Base-by-base conservation (phyloP, 441 rosid species). In the Jatropha podagrica region DNA sequence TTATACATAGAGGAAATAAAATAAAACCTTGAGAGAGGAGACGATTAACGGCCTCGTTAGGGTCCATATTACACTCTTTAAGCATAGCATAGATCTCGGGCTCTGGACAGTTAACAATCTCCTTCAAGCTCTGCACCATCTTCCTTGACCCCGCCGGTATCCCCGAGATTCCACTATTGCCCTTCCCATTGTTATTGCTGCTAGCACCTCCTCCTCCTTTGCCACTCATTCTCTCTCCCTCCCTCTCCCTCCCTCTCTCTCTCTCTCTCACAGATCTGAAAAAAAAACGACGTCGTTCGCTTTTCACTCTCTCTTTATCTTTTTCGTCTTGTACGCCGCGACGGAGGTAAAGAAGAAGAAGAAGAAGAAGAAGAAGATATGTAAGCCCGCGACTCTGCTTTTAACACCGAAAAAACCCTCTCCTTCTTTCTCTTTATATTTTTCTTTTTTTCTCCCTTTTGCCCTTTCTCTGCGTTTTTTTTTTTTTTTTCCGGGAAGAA, bases 11-110 rank as follows among this genome's bases (percentile, higher is more conserved):
- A 41, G 41, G 15, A 52, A 8, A 26, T 32, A 32, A 32, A 32
- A 32, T 32, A 32, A 68, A 64, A 89, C 99, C 99, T 96, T 92
- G 98, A 74, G 89, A 60, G 78, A 96, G 97, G 78, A 93, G 97
- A 81, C 99, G 97, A 85, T 84, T 91, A 75, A 92, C 99, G 77
- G 98, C 85, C 82, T 96, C 99, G 85, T 96, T 91, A 75, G 99
- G 99, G 94, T 96, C 99, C 99, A 96, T 93, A 80, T 89, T 89
- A 82, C 98, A 95, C 68, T 95, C 99, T 86, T 90, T 92, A 73
- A 95, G 99, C 85, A 86, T 90, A 56, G 94, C 88, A 72, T 95
- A 93, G 97, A 95, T 95, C 98, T 95, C 99, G 72, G 83, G 60
- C 62, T 95, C 98, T 0, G 99, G 80, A 75, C 90, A 88, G 94